These are phyloP conservation scores for Solanum pinnatisectum DNA, from an alignment of 257 asterid genomes.

Conservation along the genomic window DNA sequence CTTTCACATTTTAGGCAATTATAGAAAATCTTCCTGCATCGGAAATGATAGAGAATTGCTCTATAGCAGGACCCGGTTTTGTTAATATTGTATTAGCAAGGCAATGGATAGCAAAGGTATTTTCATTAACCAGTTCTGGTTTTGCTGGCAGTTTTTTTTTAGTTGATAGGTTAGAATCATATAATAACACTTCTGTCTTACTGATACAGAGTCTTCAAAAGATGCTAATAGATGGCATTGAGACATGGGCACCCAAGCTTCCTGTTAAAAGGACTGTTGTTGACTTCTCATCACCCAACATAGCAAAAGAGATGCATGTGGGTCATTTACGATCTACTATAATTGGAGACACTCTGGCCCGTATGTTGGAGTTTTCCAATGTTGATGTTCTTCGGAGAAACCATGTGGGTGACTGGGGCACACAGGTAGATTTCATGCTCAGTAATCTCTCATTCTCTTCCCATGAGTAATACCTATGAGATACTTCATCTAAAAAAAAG, in stretches of 20 bases:
- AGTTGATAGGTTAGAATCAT: background rate
- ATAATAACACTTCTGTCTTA: background rate
- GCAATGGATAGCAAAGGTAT: slow-evolving; percentile 82
- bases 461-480: background rate
- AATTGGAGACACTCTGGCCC: slow-evolving; percentile 89
- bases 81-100: slow-evolving; percentile 62
- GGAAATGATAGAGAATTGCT: slow-evolving; percentile 53
- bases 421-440: slow-evolving; percentile 43
- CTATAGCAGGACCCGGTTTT: slow-evolving; percentile 88
- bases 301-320: slow-evolving; percentile 98
- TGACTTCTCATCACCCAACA: slow-evolving; percentile 96
- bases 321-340: slow-evolving; percentile 96
- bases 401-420: slow-evolving; percentile 99
- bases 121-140: background rate
- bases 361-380: slow-evolving; percentile 83
- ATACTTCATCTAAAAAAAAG: background rate
- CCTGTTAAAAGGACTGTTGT: slow-evolving; percentile 68
- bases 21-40: slow-evolving; percentile 65
- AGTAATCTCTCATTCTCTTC: background rate
- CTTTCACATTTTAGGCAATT: slow-evolving; percentile 51
- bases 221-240: slow-evolving; percentile 78
- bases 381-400: slow-evolving; percentile 87
- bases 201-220: slow-evolving; percentile 64
- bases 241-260: slow-evolving; percentile 79
- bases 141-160: background rate